A percentile compares a stretch with the other conserved stretches of the same genome.
Evolutionary conservation across 2,329 filamentous ascomycete genomes (phyloP).

Genomic region (Botryotinia calthae): DNA sequence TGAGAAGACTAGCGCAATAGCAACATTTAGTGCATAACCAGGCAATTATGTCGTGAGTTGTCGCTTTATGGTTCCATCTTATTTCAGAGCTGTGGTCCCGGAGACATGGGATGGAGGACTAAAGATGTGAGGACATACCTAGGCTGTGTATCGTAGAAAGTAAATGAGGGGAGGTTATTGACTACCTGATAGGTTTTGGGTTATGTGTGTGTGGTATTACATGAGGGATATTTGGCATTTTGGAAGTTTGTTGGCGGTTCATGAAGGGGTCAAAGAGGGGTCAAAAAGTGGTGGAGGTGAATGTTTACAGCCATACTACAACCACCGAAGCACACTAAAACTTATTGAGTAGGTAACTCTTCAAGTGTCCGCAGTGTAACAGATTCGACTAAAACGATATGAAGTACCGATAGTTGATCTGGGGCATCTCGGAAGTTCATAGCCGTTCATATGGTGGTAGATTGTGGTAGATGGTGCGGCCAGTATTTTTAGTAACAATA

Average conservation of each 20-base stretch:
- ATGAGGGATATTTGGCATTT: conserved; percentile 4
- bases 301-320: neutral
- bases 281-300: neutral
- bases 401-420: neutral
- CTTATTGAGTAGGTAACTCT: neutral
- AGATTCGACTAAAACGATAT: neutral
- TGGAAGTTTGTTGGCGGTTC: neutral
- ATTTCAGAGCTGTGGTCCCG: conserved; percentile 53
- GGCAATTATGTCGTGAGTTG: conserved; percentile 30
- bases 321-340: neutral
- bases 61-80: conserved; percentile 39
- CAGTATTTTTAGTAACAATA: neutral
- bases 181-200: neutral
- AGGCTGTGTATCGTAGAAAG: neutral
- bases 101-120: conserved; percentile 54
- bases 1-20: conserved; percentile 48
- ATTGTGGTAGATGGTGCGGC: neutral
- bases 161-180: neutral
- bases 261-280: neutral
- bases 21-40: conserved; percentile 35
- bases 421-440: neutral
- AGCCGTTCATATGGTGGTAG: neutral
- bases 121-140: conserved; percentile 52
- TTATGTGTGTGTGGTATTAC: neutral
- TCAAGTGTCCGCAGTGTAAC: neutral